phyloP scores from a whole-genome alignment of 2,329 filamentous ascomycete species.

The Zasmidium cellare region DNA sequence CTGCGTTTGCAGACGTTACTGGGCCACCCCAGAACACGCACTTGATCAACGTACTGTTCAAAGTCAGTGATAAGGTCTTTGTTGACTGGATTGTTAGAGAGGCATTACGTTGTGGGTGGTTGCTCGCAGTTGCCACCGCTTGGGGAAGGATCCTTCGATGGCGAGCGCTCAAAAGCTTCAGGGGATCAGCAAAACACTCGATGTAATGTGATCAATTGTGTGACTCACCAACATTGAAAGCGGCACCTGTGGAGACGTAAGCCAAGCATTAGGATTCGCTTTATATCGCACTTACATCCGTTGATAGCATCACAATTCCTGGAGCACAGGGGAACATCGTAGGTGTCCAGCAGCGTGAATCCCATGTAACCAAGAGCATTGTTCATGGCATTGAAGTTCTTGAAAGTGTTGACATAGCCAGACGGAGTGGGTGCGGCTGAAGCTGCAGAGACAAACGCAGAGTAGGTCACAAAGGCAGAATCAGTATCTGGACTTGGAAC shows the following conservation, averaged over 20 bases:
- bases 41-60: conserved; percentile 28
- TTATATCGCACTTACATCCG: conserved; percentile 8
- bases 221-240: conserved; percentile 10
- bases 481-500: conserved; percentile 11
- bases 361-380: conserved; percentile 16
- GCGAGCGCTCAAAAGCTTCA: conserved; percentile 13
- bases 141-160: conserved; percentile 35
- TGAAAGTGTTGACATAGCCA: conserved; percentile 13
- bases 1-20: conserved; percentile 23
- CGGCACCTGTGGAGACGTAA: background rate
- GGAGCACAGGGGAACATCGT: conserved; percentile 29
- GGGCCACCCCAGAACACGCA: conserved; percentile 33
- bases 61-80: too few relatives aligned
- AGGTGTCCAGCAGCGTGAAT: conserved; percentile 24
- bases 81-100: conserved; percentile 2
- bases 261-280: too few relatives aligned
- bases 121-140: conserved; percentile 13
- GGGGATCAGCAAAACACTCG: too few relatives aligned
- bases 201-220: background rate
- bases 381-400: conserved; percentile 14
- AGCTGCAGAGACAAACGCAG: conserved; percentile 19
- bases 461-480: conserved; percentile 12
- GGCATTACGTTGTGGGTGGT: background rate
- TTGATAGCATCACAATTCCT: conserved; percentile 18
- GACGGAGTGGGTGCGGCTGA: conserved; percentile 3